Evolutionary conservation across 2,329 filamentous ascomycete genomes (phyloP).

Genomic region (Colletotrichum acutatum): DNA sequence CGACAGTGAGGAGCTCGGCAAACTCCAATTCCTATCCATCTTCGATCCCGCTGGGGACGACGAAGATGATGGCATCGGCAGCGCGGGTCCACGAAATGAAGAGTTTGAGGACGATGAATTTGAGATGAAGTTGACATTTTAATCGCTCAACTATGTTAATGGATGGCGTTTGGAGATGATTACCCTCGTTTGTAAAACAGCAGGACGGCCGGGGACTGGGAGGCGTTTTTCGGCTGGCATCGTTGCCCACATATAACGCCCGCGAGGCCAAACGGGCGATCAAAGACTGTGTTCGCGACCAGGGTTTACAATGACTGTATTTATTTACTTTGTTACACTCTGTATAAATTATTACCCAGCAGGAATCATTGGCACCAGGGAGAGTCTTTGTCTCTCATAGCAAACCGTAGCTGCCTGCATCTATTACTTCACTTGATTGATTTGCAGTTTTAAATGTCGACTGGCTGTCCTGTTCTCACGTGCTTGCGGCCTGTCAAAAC

Average conservation of each 20-base stretch:
- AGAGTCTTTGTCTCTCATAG: neutral
- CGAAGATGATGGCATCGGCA: constrained; percentile 51
- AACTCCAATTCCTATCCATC: constrained; percentile 67
- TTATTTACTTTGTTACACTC: constrained; percentile 21
- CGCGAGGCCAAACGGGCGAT: constrained; percentile 6
- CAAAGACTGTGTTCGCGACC: neutral
- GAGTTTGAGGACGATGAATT: constrained; percentile 67
- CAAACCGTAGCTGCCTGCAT: neutral
- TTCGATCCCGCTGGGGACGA: constrained; percentile 64
- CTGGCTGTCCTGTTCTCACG: neutral
- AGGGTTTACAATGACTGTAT: constrained; percentile 17
- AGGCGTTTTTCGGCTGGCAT: constrained; percentile 32
- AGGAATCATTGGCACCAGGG: neutral
- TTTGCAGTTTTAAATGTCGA: neutral
- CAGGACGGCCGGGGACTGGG: constrained; percentile 10
- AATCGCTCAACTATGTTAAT: neutral
- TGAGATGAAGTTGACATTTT: constrained; percentile 58
- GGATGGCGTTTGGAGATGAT: constrained; percentile 26
- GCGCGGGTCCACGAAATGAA: constrained; percentile 39
- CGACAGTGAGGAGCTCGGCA: constrained; percentile 49
- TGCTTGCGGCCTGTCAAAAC: neutral
- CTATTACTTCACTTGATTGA: neutral
- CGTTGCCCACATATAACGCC: constrained; percentile 19
- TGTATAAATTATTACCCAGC: neutral
- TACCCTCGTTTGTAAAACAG: constrained; percentile 18